Conservation (phyloP, 2,329 filamentous ascomycete genomes). For the Sporothrix globosa region DNA sequence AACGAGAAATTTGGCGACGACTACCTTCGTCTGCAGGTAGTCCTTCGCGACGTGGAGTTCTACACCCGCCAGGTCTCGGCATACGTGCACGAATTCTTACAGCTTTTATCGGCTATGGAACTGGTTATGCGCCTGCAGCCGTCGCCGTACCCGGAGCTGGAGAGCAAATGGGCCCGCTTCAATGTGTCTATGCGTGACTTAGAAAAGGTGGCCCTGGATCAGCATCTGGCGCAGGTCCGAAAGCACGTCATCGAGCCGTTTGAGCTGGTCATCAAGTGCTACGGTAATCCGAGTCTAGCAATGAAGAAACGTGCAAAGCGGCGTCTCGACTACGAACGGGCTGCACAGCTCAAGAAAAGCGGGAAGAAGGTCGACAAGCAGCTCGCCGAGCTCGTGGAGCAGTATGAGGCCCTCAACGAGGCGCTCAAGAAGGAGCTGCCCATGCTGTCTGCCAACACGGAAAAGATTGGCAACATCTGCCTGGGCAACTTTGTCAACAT, state of each 20-base stretch:
- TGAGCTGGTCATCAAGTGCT: conserved; percentile 51
- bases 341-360: conserved; percentile 72
- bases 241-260: conserved; percentile 77
- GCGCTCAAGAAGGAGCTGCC: conserved; percentile 91
- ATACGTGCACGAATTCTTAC: conserved; percentile 80
- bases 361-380: conserved; percentile 89
- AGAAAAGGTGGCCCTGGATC: conserved; percentile 77
- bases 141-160: conserved; percentile 77
- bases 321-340: conserved; percentile 85
- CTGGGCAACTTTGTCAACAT: conserved; percentile 82
- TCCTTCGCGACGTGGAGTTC: conserved; percentile 89
- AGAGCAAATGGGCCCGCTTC: conserved; percentile 93
- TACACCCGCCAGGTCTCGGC: conserved; percentile 80
- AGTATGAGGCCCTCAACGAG: conserved; percentile 89
- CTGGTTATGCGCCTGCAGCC: conserved; percentile 73
- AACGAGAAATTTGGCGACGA: conserved; percentile 90
- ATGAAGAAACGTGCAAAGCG: conserved; percentile 96
- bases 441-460: conserved; percentile 77
- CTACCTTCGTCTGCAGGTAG: conserved; percentile 88
- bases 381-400: conserved; percentile 78
- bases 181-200: conserved; percentile 86
- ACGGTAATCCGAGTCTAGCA: conserved; percentile 80
- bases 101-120: conserved; percentile 80
- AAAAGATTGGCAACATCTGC: conserved; percentile 80
- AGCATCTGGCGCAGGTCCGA: conserved; percentile 67